Evolutionary conservation across 176 grass and related monocot genomes (phyloP).

Genomic region (Triticum timopheevii): DNA sequence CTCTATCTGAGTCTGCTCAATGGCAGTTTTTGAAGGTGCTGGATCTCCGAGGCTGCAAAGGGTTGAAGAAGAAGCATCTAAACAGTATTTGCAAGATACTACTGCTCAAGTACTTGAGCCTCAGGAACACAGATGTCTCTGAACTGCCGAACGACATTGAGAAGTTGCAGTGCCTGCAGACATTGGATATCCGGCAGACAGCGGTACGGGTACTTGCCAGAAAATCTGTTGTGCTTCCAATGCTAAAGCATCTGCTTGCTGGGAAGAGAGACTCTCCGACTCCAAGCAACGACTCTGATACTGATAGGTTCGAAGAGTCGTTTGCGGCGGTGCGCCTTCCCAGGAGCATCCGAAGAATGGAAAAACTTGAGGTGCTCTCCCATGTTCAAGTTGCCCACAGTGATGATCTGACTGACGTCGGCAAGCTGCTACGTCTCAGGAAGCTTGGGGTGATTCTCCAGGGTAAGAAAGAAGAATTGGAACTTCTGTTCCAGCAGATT

Average conservation of each 20-base stretch:
- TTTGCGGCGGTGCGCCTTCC: background rate
- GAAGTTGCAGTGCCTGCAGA: background rate
- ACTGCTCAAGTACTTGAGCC: background rate
- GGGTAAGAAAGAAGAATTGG: background rate
- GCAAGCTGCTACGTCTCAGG: background rate
- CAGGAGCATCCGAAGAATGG: background rate
- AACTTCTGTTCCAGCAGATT: background rate
- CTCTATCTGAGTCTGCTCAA: background rate
- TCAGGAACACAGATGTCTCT: background rate
- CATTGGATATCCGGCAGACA: background rate
- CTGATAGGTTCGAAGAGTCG: background rate
- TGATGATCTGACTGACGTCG: background rate
- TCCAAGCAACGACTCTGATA: background rate
- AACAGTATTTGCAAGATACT: background rate
- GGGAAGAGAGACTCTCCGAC: background rate
- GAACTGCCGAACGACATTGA: background rate
- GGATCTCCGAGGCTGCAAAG: background rate
- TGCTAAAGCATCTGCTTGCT: background rate
- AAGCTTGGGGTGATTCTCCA: background rate
- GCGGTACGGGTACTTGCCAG: background rate
- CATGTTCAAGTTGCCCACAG: background rate
- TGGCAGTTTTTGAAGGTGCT: background rate
- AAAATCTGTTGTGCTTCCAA: background rate
- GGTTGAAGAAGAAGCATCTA: background rate
- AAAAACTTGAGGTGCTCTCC: background rate